Evolutionary conservation across 1,284 basidiomycete genomes (phyloP), one percentile per base, ranked within the genome.

Genomic region (Boletus sp.): DNA sequence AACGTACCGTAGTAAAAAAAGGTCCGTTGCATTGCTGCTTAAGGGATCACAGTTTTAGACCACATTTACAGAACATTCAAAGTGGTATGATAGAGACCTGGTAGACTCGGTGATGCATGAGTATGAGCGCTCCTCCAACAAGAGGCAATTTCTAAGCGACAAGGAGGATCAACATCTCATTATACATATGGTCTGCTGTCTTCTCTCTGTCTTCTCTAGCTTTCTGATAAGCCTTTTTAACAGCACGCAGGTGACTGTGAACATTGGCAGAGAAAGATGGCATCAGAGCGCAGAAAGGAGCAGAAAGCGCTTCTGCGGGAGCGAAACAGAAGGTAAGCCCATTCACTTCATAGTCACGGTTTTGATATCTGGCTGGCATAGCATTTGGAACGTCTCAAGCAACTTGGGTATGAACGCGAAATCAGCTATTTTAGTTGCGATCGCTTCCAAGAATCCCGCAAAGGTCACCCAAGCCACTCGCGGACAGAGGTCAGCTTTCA

Each of bases 361-460:
- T 18, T 31, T 55, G n/a, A 45, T 36, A 22, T 18, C 43, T 20
- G 22, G 15, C 13, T 18, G 13, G 36, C 16, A 8, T 37, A 65
- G 62, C 20, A 56, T 63, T 18, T 31, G 9, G 27, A 55, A 20
- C 63, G 51, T 31, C 51, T 63, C 9, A 50, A 35, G 41, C 35
- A 56, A 9, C 63, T 46, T 36, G 56, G 63, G 12, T 61, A 54
- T 54, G 42, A 18, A 1, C 27, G 41, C 2, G 64, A 62, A 37
- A 53, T 64, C 16, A 24, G 0, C 4, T 52, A 42, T 48, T 58
- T 54, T 24, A 29, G 37, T 8, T 12, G 3, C 2, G 6, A 31
- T 2, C 0, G 1, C 7, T 55, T 64, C 22, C 24, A 22, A 18
- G 22, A 27, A 18, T 4, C 41, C 12, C 42, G 45, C 15, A 46